Percentiles rank a stretch among this genome's conserved stretches.
These are phyloP conservation scores for Capronia epimyces DNA, from an alignment of 2,329 filamentous ascomycete species.

Conservation along the genomic window DNA sequence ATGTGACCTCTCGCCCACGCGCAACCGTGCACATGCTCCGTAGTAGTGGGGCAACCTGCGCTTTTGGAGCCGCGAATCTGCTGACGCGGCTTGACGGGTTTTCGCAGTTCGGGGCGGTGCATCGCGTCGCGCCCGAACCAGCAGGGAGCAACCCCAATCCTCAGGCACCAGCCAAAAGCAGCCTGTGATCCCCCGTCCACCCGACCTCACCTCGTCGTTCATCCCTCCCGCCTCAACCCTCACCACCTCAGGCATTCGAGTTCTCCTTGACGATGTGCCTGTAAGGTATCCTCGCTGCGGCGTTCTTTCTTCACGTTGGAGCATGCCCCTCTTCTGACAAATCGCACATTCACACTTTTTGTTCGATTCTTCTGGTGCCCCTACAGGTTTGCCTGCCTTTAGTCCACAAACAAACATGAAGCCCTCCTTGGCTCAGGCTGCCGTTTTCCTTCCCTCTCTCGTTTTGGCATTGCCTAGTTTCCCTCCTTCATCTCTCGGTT, in stretches of 20 bases:
- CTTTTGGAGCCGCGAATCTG: not conserved
- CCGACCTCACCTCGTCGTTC: not conserved
- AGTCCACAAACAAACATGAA: slow-evolving; percentile 11
- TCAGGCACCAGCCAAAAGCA: slow-evolving; percentile 22
- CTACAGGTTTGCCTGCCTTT: not conserved
- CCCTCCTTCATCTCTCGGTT: not conserved
- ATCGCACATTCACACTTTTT: too few species aligned
- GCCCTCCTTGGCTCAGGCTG: slow-evolving; percentile 15
- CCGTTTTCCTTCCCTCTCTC: slow-evolving; percentile 19
- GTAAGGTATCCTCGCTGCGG: slow-evolving; percentile 8
- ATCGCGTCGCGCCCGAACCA: not conserved
- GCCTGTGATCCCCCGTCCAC: not conserved
- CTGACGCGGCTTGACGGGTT: slow-evolving; percentile 5
- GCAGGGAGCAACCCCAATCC: not conserved
- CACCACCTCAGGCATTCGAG: not conserved
- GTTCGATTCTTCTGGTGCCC: too few species aligned
- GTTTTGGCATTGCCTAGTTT: slow-evolving; percentile 18
- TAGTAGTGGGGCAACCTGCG: not conserved
- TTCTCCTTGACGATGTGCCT: slow-evolving; percentile 7
- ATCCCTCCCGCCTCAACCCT: not conserved
- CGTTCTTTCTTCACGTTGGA: slow-evolving; percentile 6
- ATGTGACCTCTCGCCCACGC: not conserved
- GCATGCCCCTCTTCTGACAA: too few species aligned
- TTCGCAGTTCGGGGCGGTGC: not conserved
- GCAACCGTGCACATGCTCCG: not conserved